These are phyloP conservation scores for Pseudogymnoascus sp. DNA, from an alignment of 2,329 filamentous ascomycete species.

Conservation along the genomic window DNA sequence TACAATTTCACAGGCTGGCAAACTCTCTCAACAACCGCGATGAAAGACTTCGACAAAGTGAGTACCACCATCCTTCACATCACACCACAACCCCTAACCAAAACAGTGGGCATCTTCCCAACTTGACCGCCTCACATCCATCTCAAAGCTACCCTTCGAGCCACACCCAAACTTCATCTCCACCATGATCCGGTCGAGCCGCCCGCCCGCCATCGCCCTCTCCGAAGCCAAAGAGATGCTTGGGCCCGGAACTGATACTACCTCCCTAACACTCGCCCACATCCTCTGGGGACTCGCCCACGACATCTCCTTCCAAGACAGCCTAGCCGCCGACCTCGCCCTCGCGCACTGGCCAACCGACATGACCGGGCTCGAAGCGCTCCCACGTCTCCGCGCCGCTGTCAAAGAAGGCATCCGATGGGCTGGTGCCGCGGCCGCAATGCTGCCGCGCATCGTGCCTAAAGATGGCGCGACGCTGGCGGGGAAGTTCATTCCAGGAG, in stretches of 20 bases:
- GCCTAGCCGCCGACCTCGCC: slow-evolving; percentile 21
- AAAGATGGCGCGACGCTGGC: slow-evolving; percentile 8
- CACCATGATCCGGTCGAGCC: slow-evolving; percentile 12
- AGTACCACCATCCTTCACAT: background rate
- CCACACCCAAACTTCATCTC: slow-evolving; percentile 11
- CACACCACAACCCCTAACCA: background rate
- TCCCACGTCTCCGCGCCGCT: slow-evolving; percentile 29
- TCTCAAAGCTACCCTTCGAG: background rate
- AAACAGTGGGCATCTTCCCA: slow-evolving; percentile 9
- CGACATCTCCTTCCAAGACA: slow-evolving; percentile 23
- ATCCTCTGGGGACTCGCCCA: slow-evolving; percentile 27
- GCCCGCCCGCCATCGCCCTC: background rate
- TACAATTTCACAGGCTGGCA: slow-evolving; percentile 5
- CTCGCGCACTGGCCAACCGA: slow-evolving; percentile 20
- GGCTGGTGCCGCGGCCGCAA: slow-evolving; percentile 27
- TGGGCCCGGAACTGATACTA: slow-evolving; percentile 30
- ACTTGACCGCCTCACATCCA: background rate
- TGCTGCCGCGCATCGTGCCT: slow-evolving; percentile 17
- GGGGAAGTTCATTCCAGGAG: slow-evolving; percentile 39
- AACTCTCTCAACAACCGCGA: background rate
- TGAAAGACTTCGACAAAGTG: slow-evolving; percentile 9
- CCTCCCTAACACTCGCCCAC: slow-evolving; percentile 28
- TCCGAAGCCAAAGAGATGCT: slow-evolving; percentile 29
- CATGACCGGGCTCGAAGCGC: slow-evolving; percentile 21
- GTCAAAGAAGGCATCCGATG: slow-evolving; percentile 43